A percentile compares a stretch with the other conserved stretches of the same genome.
Evolutionary conservation across 2,329 filamentous ascomycete genomes (phyloP).

Genomic region (Plectosphaerella plurivora): DNA sequence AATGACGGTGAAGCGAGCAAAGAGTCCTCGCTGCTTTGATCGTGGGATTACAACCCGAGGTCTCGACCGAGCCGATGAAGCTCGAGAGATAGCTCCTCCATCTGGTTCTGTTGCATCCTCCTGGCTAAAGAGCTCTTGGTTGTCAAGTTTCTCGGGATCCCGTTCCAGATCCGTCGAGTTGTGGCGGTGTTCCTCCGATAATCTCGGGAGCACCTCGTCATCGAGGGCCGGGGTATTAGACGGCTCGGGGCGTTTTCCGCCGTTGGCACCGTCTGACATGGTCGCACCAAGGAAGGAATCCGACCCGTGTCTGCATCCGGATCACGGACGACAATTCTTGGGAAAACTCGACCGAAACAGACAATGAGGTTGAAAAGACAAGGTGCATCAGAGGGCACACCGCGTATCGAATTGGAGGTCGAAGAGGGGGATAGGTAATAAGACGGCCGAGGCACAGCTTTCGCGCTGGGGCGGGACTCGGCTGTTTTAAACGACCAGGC

Average conservation of each 20-base stretch:
- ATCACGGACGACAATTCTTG: background rate
- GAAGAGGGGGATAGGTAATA: background rate
- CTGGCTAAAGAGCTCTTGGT: too few relatives aligned
- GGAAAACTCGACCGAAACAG: too few relatives aligned
- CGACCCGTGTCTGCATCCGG: background rate
- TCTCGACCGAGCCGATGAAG: constrained; percentile 34
- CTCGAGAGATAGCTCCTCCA: constrained; percentile 19
- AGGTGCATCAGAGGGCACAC: background rate
- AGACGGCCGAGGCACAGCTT: too few relatives aligned
- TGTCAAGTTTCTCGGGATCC: background rate
- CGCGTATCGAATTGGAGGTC: background rate
- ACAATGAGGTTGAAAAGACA: too few relatives aligned
- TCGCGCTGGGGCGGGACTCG: too few relatives aligned
- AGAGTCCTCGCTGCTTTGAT: constrained; percentile 60
- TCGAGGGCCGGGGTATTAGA: background rate
- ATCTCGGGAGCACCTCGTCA: background rate
- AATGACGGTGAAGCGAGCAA: constrained; percentile 66
- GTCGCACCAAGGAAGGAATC: background rate
- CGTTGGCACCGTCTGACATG: background rate
- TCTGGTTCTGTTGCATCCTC: too few relatives aligned
- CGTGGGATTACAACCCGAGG: constrained; percentile 35
- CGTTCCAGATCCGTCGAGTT: background rate
- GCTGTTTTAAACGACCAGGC: too few relatives aligned
- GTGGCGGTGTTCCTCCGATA: background rate
- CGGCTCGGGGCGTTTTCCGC: background rate